Conservation (phyloP, 345 rosid species). For the Arabis hirsuta region DNA sequence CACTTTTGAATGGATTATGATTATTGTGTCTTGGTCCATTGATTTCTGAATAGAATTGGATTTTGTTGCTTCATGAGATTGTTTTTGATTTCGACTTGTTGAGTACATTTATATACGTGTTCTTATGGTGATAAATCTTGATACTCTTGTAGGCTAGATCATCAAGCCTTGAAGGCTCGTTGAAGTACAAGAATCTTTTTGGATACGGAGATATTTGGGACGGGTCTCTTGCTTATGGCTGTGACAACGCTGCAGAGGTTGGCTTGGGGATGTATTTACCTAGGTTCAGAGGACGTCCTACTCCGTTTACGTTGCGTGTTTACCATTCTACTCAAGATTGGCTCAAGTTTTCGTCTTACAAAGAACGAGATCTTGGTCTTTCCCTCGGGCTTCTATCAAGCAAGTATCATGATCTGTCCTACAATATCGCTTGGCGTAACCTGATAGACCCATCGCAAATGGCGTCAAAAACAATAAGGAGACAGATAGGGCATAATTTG, state of each 20-base stretch:
- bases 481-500: conserved; percentile 87
- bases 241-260: conserved; percentile 73
- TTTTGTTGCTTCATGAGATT: background rate
- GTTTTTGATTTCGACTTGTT: background rate
- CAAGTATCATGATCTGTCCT: conserved; percentile 69
- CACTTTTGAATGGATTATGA: no score
- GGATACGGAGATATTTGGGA: conserved; percentile 98
- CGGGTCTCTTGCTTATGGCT: conserved; percentile 73
- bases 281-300: conserved; percentile 67
- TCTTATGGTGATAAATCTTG: conserved; percentile 1
- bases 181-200: conserved; percentile 78
- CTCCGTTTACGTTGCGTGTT: conserved; percentile 68
- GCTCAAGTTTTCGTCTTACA: conserved; percentile 84
- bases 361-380: conserved; percentile 73
- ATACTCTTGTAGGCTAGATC: conserved; percentile 73
- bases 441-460: conserved; percentile 78
- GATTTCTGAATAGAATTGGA: no score
- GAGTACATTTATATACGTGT: no score
- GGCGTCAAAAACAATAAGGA: conserved; percentile 71
- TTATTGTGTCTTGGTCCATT: no score
- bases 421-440: conserved; percentile 79
- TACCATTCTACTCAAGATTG: conserved; percentile 83
- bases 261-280: conserved; percentile 88
- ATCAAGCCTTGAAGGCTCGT: conserved; percentile 79
- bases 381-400: conserved; percentile 75